Evolutionary conservation across 495 filamentous ascomycete species (phyloP).

Genomic region (Aspergillus kassunensis): DNA sequence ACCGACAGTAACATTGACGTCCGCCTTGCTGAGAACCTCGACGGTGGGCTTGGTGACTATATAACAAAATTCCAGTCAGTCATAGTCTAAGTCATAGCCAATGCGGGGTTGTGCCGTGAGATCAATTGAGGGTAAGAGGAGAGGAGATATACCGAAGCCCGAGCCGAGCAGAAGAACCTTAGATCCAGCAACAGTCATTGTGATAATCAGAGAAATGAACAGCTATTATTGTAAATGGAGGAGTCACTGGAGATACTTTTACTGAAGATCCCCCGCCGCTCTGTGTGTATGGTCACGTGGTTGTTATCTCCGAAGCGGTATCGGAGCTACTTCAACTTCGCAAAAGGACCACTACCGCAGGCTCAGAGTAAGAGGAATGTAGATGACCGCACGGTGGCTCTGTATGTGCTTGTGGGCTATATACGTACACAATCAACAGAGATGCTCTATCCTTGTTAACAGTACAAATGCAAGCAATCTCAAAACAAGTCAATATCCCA

Average conservation of each 20-base stretch:
- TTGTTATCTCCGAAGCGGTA: slow-evolving; percentile 9
- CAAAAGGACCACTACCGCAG: no score
- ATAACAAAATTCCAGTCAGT: slow-evolving; percentile 10
- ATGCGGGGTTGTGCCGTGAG: slow-evolving; percentile 30
- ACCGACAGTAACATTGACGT: slow-evolving; percentile 81
- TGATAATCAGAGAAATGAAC: slow-evolving; percentile 20
- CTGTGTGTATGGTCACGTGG: slow-evolving; percentile 20
- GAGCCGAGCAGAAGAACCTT: slow-evolving; percentile 71
- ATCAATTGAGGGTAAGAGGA: background rate
- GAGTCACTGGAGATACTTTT: slow-evolving; percentile 1
- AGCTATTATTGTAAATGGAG: slow-evolving; percentile 2
- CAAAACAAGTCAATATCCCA: slow-evolving; percentile 5
- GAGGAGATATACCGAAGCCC: slow-evolving; percentile 55
- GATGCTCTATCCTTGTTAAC: slow-evolving; percentile 1
- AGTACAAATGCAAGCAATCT: slow-evolving; percentile 1
- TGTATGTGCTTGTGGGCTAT: background rate
- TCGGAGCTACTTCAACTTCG: slow-evolving; percentile 8
- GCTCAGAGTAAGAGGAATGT: no score
- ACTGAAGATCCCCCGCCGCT: slow-evolving; percentile 8
- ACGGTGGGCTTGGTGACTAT: slow-evolving; percentile 72
- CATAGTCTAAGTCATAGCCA: slow-evolving; percentile 11
- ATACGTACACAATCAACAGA: background rate
- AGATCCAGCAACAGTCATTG: slow-evolving; percentile 40
- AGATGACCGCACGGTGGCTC: background rate
- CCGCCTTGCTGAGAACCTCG: slow-evolving; percentile 69